Evolutionary conservation across 2,329 filamentous ascomycete species (phyloP), one percentile per base, ranked within the genome.

Genomic region (Monilinia polystroma): DNA sequence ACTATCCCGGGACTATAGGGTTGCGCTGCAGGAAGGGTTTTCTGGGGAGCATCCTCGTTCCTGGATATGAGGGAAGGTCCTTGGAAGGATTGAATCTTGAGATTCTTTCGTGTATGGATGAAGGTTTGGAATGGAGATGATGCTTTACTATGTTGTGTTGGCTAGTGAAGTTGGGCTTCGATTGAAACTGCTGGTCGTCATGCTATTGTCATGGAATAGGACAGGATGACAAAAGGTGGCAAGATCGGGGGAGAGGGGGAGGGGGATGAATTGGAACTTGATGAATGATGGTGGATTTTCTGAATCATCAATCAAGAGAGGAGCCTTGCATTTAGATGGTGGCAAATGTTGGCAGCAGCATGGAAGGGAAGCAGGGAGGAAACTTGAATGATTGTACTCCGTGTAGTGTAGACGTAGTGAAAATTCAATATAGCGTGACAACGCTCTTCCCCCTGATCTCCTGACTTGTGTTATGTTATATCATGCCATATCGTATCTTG

Each of bases 1-100:
- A 23, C 49, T 53, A 63, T 56, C 52, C 35, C 32, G 49, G 60
- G 35, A 29, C 23, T 43, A 32, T 41, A 54, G 35, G 38, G 49
- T 20, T 54, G 29, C 41, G 23, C 23, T 63, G 35, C 35, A 55
- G 29, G 35, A 63, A 63, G 35, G 49, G 35, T 55, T 63, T 54
- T 56, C 52, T 56, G 35, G 49, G 60, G 60, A 56, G 49, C 43
- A 49, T 60, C 11, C 57, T 49, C 43, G 57, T 60, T 60, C 60
- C 32, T 43, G 35, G 6, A 56, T 29, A 56, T 53, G 60, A 43
- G 41, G 52, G 49, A 38, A 56, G 26, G 57, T 49, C 57, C 57
- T 49, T 7, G 57, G 57, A 59, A n/a, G 45, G 23, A 35, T 51
- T 35, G 29, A 12, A 26, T 20, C 51, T 53, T 11, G 53, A n/a